Percentiles rank a stretch among this genome's conserved stretches.
phyloP scores from a whole-genome alignment of 2,329 filamentous ascomycete species.

The Didymosphaeria variabile region DNA sequence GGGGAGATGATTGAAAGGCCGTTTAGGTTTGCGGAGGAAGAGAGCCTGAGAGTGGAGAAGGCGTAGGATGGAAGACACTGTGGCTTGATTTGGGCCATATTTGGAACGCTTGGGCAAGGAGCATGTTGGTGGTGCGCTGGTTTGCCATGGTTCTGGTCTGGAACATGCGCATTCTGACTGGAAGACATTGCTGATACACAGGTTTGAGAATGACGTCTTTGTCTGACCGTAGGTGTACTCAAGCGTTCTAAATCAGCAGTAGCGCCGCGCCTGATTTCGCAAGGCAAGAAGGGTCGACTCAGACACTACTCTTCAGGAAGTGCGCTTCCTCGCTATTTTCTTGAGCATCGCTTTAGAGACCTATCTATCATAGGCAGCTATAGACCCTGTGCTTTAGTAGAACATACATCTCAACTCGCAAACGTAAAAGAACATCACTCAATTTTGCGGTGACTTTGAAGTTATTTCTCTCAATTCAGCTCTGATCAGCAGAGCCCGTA shows the following conservation, averaged over 20 bases:
- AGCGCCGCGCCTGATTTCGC: too few relatives aligned
- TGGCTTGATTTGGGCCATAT: too few relatives aligned
- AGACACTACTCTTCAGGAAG: too few relatives aligned
- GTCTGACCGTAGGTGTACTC: too few relatives aligned
- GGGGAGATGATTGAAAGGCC: conserved; percentile 38
- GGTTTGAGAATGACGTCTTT: neutral
- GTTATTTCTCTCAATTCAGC: conserved; percentile 32
- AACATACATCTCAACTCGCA: neutral
- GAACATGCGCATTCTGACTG: neutral
- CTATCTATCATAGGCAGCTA: too few relatives aligned
- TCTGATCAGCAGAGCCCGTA: conserved; percentile 29
- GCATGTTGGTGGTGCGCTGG: neutral
- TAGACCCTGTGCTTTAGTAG: too few relatives aligned
- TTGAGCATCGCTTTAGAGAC: too few relatives aligned
- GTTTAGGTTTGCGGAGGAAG: conserved; percentile 33
- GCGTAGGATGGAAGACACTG: neutral
- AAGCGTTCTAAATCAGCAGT: too few relatives aligned
- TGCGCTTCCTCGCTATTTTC: too few relatives aligned
- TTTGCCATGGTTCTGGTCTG: neutral
- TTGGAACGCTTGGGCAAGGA: neutral
- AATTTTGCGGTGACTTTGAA: conserved; percentile 1
- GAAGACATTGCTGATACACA: neutral
- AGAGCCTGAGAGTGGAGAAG: conserved; percentile 13
- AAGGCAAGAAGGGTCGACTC: too few relatives aligned
- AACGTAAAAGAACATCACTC: neutral